Conservation (phyloP, 1,284 basidiomycete genomes). For the Rhodotorula sp. region DNA sequence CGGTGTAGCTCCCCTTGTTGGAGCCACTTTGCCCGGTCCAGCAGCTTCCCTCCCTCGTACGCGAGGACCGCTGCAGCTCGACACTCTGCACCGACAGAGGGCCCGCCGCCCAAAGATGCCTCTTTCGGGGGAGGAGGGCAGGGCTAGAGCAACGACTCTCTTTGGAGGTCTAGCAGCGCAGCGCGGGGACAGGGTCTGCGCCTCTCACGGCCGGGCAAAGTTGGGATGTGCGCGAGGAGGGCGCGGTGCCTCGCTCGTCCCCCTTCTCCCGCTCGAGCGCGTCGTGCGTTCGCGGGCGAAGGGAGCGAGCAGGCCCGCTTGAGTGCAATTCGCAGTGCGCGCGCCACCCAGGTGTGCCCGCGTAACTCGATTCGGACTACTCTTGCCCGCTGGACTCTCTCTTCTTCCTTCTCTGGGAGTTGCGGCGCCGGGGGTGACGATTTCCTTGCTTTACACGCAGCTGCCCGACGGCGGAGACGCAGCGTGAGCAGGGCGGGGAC, state of each 20-base stretch:
- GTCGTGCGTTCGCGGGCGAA: background rate
- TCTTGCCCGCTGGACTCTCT: constrained; percentile 18
- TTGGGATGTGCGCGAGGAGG: constrained; percentile 25
- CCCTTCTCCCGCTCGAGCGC: background rate
- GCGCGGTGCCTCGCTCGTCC: constrained; percentile 4
- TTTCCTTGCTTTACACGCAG: background rate
- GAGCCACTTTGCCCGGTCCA: background rate
- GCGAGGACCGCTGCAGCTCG: constrained; percentile 21
- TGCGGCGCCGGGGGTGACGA: constrained; percentile 1
- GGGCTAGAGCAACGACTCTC: background rate
- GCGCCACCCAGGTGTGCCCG: background rate
- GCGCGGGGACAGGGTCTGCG: background rate
- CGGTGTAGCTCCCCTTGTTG: background rate
- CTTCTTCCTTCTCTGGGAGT: background rate
- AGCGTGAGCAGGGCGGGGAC: background rate
- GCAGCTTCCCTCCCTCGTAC: background rate
- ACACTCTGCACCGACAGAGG: background rate
- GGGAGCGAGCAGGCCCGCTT: constrained; percentile 9
- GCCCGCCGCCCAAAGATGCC: constrained; percentile 14
- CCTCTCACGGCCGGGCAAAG: background rate
- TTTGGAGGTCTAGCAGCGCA: constrained; percentile 2
- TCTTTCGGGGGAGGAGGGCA: background rate
- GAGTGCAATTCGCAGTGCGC: constrained; percentile 26
- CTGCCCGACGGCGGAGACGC: background rate
- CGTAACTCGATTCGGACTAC: constrained; percentile 35